Conservation (phyloP, 2,329 filamentous ascomycete genomes). For the Davidsoniella eucalypti region DNA sequence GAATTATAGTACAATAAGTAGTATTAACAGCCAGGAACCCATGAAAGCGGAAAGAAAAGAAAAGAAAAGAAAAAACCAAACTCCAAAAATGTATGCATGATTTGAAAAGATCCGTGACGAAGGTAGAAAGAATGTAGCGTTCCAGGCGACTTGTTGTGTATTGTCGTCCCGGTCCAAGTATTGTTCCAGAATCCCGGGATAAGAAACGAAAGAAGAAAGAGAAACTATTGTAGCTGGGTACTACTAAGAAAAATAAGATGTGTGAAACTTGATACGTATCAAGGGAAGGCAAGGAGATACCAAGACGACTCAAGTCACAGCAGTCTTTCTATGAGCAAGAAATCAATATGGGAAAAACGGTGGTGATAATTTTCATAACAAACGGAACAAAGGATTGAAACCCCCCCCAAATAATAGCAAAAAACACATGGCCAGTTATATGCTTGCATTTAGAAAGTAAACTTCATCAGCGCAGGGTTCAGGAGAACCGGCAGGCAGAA, state of each 20-base stretch:
- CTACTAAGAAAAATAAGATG: no score
- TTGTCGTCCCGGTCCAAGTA: no score
- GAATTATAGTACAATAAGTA: no score
- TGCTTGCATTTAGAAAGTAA: constrained; percentile 12
- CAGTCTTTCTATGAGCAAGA: not conserved
- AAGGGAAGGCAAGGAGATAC: no score
- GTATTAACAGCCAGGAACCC: no score
- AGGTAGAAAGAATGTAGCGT: no score
- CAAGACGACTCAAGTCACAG: not conserved
- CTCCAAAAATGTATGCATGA: not conserved
- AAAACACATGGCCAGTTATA: not conserved
- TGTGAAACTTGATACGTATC: no score
- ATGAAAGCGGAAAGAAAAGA: not conserved
- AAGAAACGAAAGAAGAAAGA: no score
- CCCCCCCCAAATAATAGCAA: not conserved
- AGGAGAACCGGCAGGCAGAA: constrained; percentile 42
- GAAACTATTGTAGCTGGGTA: no score
- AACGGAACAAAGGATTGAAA: not conserved
- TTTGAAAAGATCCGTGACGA: not conserved
- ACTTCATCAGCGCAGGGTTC: constrained; percentile 44
- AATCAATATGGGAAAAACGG: not conserved
- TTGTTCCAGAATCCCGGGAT: no score
- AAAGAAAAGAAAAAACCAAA: no score
- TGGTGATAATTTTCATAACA: not conserved
- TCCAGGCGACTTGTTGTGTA: no score